Evolutionary conservation across 352 stramenopile species (phyloP), one percentile per base, ranked within the genome.

Genomic region (Pythium aquatile): DNA sequence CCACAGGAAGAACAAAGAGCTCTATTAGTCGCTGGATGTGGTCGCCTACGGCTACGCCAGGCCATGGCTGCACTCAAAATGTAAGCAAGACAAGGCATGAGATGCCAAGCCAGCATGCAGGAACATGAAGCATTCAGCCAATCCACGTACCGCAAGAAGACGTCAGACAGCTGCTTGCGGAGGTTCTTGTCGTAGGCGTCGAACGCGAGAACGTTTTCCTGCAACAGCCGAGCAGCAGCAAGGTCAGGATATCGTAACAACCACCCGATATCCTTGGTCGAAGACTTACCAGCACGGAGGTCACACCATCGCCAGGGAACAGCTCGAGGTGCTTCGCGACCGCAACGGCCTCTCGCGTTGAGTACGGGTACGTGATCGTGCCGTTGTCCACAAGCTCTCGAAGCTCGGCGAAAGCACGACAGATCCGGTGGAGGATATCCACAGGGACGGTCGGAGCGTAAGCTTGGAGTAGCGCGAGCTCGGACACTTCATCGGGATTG

Each of bases 201-300:
- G 69, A 98, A 98, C 13, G 91, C 93, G 26, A 99, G 73, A 16
- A 99, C 90, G 68, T 99, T 98, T 66, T 97, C 81, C 69, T 99
- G 11, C 24, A 35, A 35, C 7, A n/a, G 6, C n/a, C 47, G 7
- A 35, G 2, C 47, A 35, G 6, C 20, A 24, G 20, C 20, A 24
- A 24, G 20, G 20, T 24, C 20, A 24, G 20, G 20, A 24, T 24
- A 24, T 24, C 20, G 20, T 24, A 24, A 24, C 20, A 24, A 24
- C 20, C 20, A 24, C 20, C 20, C 20, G 20, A 24, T 24, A 24
- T 24, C 20, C 20, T 24, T 24, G 20, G 20, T 24, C 5, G 11
- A 5, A 56, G 6, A 69, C 76, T 55, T 72, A 90, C 82, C 63
- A 91, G 54, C 10, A 92, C 91, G 3, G 75, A 79, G 6, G 80